Conservation (phyloP, 2,329 filamentous ascomycete species). For the Exophiala mesophila region DNA sequence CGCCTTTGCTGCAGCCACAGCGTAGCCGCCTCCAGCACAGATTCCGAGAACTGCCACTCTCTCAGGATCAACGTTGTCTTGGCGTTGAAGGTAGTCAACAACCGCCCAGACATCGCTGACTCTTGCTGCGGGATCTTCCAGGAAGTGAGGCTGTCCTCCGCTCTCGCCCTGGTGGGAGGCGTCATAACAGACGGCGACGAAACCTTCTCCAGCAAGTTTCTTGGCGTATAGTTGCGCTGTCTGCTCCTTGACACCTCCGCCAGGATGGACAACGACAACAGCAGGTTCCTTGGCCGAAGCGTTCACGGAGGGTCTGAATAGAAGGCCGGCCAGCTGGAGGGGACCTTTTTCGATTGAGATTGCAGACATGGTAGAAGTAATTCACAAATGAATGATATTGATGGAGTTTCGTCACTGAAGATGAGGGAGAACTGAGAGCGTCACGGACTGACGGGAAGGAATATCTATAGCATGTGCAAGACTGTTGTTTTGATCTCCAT, state of each 20-base stretch:
- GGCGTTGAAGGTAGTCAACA: conserved; percentile 28
- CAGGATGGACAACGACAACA: conserved; percentile 28
- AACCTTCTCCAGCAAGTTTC: conserved; percentile 24
- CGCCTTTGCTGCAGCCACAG: conserved; percentile 32
- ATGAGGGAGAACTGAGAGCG: not conserved
- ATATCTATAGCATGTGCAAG: not conserved
- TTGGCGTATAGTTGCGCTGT: conserved; percentile 24
- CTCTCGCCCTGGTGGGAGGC: conserved; percentile 27
- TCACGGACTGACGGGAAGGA: not conserved
- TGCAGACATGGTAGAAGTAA: not conserved
- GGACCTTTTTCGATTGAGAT: conserved; percentile 1
- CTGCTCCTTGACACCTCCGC: conserved; percentile 30
- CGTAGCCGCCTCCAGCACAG: conserved; percentile 32
- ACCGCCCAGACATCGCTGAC: conserved; percentile 28
- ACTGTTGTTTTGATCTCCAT: not conserved
- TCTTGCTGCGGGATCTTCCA: conserved; percentile 25
- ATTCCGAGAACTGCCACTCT: conserved; percentile 30
- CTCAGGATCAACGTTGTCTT: conserved; percentile 26
- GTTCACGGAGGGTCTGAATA: conserved; percentile 1
- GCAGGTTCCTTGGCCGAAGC: conserved; percentile 20
- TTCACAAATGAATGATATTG: too few species aligned
- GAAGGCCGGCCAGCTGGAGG: not conserved
- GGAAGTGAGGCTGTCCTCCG: conserved; percentile 27
- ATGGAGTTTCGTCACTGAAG: not conserved
- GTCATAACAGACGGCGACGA: conserved; percentile 24